These are phyloP conservation scores for Eucalyptus regnans DNA, from an alignment of 345 rosid species.

Conservation along the genomic window DNA sequence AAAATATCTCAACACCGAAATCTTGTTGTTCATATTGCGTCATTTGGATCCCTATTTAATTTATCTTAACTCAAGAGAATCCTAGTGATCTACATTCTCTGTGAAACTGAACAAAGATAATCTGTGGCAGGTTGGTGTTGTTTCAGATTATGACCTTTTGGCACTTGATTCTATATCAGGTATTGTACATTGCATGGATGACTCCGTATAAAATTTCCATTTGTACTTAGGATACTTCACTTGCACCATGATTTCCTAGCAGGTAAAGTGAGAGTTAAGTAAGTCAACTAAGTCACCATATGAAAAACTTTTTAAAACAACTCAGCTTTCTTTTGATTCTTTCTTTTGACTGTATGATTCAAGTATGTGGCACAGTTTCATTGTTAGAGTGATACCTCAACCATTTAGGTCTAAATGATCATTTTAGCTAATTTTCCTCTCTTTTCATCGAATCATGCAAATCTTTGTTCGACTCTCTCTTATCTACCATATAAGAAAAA, in stretches of 20 bases:
- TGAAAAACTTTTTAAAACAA: neutral
- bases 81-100: neutral
- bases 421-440: neutral
- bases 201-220: neutral
- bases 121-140: conserved; percentile 79
- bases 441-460: neutral
- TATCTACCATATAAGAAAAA: neutral
- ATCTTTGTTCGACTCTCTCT: neutral
- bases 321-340: neutral
- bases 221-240: neutral
- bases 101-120: neutral
- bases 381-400: neutral
- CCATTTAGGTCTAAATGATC: neutral
- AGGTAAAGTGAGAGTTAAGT: neutral
- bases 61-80: neutral
- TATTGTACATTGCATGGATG: neutral
- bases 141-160: conserved; percentile 90
- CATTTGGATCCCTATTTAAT: neutral
- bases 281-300: neutral
- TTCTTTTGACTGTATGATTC: neutral
- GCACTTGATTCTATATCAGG: conserved; percentile 90
- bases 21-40: neutral
- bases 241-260: neutral
- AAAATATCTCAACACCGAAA: neutral
- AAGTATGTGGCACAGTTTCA: neutral